Conservation (phyloP, 1,139 yeast genomes). For the Sugiyamaella paludigena region DNA sequence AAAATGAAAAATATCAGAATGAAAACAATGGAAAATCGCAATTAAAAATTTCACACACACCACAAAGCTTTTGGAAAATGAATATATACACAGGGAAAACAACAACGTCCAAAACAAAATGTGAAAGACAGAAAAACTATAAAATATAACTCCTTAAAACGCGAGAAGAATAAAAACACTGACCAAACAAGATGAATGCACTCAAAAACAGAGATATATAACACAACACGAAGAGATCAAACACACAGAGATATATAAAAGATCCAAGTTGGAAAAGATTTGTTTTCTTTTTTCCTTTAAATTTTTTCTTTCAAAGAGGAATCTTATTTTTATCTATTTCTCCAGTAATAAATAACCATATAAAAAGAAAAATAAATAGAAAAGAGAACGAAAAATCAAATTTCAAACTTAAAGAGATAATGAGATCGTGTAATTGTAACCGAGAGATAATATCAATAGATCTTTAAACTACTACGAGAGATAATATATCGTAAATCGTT, state of each 20-base stretch:
- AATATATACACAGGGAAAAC: background rate
- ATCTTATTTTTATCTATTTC: background rate
- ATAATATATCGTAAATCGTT: no score
- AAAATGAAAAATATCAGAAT: background rate
- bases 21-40: no score
- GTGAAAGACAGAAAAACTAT: background rate
- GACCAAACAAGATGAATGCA: background rate
- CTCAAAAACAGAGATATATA: background rate
- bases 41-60: no score
- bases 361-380: background rate
- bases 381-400: background rate
- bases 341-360: background rate
- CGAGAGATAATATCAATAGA: no score
- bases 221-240: conserved; percentile 5
- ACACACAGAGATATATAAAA: background rate
- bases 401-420: background rate
- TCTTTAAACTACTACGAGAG: no score
- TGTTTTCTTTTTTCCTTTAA: background rate
- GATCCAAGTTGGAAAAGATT: background rate
- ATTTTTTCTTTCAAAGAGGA: background rate
- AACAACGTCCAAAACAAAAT: background rate
- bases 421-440: background rate
- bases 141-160: background rate
- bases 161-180: conserved; percentile 1
- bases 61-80: background rate